phyloP scores from a whole-genome alignment of 768 basidiomycete species.

The button mushroom (Agaricus bisporus) region DNA sequence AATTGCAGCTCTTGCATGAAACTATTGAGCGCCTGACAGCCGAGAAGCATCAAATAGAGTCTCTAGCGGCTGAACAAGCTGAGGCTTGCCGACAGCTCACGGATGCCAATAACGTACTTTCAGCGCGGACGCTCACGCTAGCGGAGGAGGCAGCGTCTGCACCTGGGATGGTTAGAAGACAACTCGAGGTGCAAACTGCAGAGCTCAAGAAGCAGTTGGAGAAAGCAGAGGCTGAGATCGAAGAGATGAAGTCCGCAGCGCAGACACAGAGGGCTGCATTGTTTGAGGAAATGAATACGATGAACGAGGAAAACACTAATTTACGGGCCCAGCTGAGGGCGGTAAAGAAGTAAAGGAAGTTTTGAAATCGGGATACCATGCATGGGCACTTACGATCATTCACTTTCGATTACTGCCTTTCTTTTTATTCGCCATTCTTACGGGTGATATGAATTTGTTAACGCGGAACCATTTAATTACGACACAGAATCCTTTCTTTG shows the following conservation, averaged over 20 bases:
- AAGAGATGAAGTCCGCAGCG: slow-evolving; percentile 62
- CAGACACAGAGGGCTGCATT: slow-evolving; percentile 79
- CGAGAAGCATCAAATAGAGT: slow-evolving; percentile 70
- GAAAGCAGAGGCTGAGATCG: slow-evolving; percentile 61
- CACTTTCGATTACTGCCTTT: not conserved
- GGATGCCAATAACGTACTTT: slow-evolving; percentile 74
- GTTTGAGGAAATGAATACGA: slow-evolving; percentile 81
- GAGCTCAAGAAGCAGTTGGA: slow-evolving; percentile 58
- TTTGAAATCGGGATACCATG: too few relatives aligned
- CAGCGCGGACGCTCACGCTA: slow-evolving; percentile 62
- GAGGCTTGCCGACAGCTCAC: slow-evolving; percentile 68
- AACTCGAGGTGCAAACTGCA: slow-evolving; percentile 58
- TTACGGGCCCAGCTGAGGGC: slow-evolving; percentile 68
- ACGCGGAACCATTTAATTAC: not conserved
- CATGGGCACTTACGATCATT: too few relatives aligned
- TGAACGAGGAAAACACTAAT: slow-evolving; percentile 73
- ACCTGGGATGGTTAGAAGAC: slow-evolving; percentile 51
- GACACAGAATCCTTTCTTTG: not conserved
- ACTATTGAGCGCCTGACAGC: slow-evolving; percentile 50
- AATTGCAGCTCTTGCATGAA: slow-evolving; percentile 54
- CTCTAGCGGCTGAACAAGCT: slow-evolving; percentile 61
- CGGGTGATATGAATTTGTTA: not conserved
- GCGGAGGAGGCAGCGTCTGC: slow-evolving; percentile 62
- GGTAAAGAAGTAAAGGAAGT: slow-evolving; percentile 34
- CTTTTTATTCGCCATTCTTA: not conserved